These are phyloP conservation scores for Neurospora sp. DNA, from an alignment of 495 filamentous ascomycete genomes.

Conservation along the genomic window DNA sequence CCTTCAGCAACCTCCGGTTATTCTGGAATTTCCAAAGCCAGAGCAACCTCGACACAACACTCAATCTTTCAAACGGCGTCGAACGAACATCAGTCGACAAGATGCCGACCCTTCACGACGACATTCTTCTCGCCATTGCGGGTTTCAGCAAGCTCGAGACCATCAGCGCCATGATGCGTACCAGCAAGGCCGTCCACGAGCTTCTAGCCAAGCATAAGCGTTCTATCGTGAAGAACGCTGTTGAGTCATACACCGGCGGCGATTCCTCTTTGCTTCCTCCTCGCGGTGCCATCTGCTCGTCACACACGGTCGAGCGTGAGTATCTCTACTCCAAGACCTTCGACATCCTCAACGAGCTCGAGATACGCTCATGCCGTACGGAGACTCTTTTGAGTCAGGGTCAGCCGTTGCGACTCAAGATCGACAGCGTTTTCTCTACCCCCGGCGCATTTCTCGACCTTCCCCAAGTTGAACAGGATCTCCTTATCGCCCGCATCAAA, in stretches of 20 bases:
- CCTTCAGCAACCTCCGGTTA: not conserved
- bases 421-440: not conserved
- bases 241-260: not conserved
- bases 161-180: constrained; percentile 5
- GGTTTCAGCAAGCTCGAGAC: constrained; percentile 9
- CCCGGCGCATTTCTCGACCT: not conserved
- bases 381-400: constrained; percentile 8
- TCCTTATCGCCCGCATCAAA: constrained; percentile 7
- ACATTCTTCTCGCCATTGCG: constrained; percentile 20
- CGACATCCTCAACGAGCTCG: constrained; percentile 15
- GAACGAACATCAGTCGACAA: not conserved
- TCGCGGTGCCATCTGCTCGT: constrained; percentile 13
- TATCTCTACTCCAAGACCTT: constrained; percentile 9
- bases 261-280: constrained; percentile 3
- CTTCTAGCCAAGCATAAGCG: constrained; percentile 12
- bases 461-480: not conserved
- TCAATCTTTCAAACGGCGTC: not conserved
- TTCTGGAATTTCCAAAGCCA: not conserved
- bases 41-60: not conserved
- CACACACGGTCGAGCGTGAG: constrained; percentile 5
- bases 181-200: constrained; percentile 8
- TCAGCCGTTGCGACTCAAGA: not conserved
- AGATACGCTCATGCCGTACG: constrained; percentile 11
- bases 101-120: constrained; percentile 3
- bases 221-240: constrained; percentile 26